These are phyloP conservation scores for Leccinum boreale DNA, from an alignment of 768 basidiomycete species.

Conservation along the genomic window DNA sequence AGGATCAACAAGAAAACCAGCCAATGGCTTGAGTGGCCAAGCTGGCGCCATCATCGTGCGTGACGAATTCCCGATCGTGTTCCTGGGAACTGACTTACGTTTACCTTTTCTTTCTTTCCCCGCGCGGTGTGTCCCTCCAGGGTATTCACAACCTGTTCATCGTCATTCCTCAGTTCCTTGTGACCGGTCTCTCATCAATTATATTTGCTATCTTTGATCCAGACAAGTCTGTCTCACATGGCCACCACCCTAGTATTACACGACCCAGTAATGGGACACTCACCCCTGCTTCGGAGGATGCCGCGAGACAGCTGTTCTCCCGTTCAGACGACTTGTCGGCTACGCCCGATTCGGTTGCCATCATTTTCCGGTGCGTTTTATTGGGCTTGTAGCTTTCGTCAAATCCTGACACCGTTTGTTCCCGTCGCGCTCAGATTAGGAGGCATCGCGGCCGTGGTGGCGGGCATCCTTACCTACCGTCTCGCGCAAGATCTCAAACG, in stretches of 20 bases:
- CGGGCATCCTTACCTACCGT: constrained; percentile 52
- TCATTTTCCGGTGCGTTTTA: constrained; percentile 65
- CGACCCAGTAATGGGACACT: constrained; percentile 8
- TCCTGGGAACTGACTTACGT: background rate
- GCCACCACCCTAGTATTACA: constrained; percentile 25
- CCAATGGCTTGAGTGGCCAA: constrained; percentile 61
- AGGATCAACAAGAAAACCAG: constrained; percentile 11
- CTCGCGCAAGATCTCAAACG: constrained; percentile 52
- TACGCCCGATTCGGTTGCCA: constrained; percentile 67
- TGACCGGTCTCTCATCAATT: constrained; percentile 80
- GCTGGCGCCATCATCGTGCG: constrained; percentile 84
- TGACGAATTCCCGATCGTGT: constrained; percentile 12
- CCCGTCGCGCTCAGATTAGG: constrained; percentile 43
- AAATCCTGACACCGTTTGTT: background rate
- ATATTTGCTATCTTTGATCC: constrained; percentile 87
- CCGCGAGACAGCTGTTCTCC: constrained; percentile 6
- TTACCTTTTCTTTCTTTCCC: background rate
- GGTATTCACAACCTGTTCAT: constrained; percentile 96
- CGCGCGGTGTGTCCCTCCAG: constrained; percentile 34
- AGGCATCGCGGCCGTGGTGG: constrained; percentile 51
- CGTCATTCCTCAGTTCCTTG: constrained; percentile 91
- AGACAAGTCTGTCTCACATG: constrained; percentile 40
- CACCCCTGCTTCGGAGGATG: constrained; percentile 1
- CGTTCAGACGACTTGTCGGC: constrained; percentile 8
- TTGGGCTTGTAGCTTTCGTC: background rate